phyloP scores from a whole-genome alignment of 2,329 filamentous ascomycete species.

The Botryotinia globosa region DNA sequence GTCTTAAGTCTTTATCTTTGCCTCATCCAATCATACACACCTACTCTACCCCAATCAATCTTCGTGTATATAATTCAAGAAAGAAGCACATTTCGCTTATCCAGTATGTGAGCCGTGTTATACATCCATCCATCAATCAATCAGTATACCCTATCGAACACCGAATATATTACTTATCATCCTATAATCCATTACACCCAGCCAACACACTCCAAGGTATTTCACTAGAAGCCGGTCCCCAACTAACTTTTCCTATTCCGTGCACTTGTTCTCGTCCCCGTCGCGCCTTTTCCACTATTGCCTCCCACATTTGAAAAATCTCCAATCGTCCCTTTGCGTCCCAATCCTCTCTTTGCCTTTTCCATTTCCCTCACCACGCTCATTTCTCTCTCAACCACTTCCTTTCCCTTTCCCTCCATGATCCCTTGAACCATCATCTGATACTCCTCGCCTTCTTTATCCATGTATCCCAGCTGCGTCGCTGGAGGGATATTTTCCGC shows the following conservation, averaged over 20 bases:
- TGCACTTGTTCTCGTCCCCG: constrained; percentile 1
- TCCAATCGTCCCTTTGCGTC: constrained; percentile 5
- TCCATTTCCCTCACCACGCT: constrained; percentile 25
- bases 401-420: constrained; percentile 35
- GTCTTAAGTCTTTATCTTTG: background rate
- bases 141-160: background rate
- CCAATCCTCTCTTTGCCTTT: background rate
- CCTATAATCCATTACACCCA: background rate
- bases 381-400: constrained; percentile 17
- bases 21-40: background rate
- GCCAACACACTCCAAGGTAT: background rate
- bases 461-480: constrained; percentile 38
- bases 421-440: constrained; percentile 34
- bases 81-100: background rate
- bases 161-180: background rate
- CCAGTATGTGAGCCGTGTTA: background rate
- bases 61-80: background rate
- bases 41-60: background rate
- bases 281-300: background rate
- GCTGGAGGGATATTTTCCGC: background rate
- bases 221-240: background rate
- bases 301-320: background rate
- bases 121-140: background rate
- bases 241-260: background rate
- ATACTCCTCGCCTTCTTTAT: constrained; percentile 35